These are phyloP conservation scores for Exserohilum turcica DNA, from an alignment of 2,329 filamentous ascomycete species.

Conservation along the genomic window DNA sequence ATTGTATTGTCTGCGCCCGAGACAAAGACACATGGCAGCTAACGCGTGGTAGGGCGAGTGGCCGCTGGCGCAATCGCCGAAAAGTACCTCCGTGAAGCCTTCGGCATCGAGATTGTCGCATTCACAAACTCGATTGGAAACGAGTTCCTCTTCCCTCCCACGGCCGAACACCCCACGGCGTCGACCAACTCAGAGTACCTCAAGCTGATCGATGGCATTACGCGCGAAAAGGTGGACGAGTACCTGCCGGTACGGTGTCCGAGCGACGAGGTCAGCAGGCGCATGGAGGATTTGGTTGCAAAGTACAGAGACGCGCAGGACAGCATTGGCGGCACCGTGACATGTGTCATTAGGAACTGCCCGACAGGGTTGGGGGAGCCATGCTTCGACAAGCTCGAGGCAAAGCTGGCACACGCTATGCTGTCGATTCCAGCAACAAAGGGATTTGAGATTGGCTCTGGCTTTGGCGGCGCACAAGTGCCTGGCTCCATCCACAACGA, in stretches of 20 bases:
- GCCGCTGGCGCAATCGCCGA: conserved; percentile 91
- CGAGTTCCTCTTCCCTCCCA: conserved; percentile 76
- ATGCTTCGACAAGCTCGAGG: conserved; percentile 94
- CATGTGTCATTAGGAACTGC: conserved; percentile 86
- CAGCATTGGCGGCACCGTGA: conserved; percentile 93
- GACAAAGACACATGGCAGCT: conserved; percentile 8
- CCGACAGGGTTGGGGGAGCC: conserved; percentile 90
- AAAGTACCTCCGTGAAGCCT: conserved; percentile 81
- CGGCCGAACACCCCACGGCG: conserved; percentile 65
- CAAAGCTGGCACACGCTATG: conserved; percentile 89
- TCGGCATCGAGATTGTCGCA: conserved; percentile 88
- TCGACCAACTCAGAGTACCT: conserved; percentile 81
- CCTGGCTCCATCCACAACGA: conserved; percentile 93
- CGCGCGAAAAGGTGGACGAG: conserved; percentile 76
- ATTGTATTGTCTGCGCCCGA: neutral
- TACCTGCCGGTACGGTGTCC: conserved; percentile 90
- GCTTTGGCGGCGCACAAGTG: conserved; percentile 84
- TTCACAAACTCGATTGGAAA: conserved; percentile 86
- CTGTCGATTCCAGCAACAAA: conserved; percentile 93
- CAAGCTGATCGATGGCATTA: conserved; percentile 71
- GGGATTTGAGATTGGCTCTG: conserved; percentile 93
- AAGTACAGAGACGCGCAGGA: conserved; percentile 78
- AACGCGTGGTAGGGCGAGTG: conserved; percentile 67
- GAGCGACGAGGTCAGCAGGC: conserved; percentile 63
- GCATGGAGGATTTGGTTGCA: conserved; percentile 81